These are phyloP conservation scores for Fusarium camptoceras DNA, from an alignment of 2,329 filamentous ascomycete species.

Conservation along the genomic window DNA sequence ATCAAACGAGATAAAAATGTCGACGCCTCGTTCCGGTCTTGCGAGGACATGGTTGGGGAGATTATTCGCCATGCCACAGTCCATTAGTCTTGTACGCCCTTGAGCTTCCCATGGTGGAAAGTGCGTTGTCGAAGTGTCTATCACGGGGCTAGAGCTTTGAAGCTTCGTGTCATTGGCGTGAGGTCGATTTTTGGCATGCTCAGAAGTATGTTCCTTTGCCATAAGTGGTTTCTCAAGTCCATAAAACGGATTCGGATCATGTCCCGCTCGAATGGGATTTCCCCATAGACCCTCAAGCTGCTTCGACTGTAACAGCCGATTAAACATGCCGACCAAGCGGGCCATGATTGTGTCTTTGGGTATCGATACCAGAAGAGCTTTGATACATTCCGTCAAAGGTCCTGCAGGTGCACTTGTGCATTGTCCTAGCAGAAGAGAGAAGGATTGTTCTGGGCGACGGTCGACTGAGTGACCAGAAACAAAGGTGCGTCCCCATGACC, in stretches of 20 bases:
- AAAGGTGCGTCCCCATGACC: constrained; percentile 43
- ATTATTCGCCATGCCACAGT: constrained; percentile 43
- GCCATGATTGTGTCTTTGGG: constrained; percentile 36
- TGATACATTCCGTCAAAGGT: constrained; percentile 35
- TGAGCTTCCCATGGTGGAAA: constrained; percentile 35
- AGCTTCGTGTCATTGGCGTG: accelerated
- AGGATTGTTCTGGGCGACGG: constrained; percentile 35
- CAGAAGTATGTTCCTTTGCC: neutral
- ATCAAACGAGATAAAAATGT: constrained; percentile 38
- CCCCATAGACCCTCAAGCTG: constrained; percentile 38
- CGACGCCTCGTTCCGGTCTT: constrained; percentile 25
- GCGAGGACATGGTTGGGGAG: constrained; percentile 38
- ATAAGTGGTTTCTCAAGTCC: constrained; percentile 15
- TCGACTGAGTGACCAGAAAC: constrained; percentile 36
- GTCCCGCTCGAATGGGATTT: constrained; percentile 41
- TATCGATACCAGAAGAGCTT: constrained; percentile 27
- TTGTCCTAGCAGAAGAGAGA: constrained; percentile 36
- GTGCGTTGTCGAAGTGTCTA: accelerated
- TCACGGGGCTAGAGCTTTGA: accelerated
- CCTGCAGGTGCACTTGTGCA: constrained; percentile 41
- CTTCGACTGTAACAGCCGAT: constrained; percentile 27
- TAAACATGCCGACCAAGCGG: constrained; percentile 7
- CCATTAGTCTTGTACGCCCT: constrained; percentile 36
- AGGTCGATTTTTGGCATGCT: accelerated
- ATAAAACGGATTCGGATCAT: constrained; percentile 44